Conservation (phyloP, 345 rosid species). For the Sonneratia alba region DNA sequence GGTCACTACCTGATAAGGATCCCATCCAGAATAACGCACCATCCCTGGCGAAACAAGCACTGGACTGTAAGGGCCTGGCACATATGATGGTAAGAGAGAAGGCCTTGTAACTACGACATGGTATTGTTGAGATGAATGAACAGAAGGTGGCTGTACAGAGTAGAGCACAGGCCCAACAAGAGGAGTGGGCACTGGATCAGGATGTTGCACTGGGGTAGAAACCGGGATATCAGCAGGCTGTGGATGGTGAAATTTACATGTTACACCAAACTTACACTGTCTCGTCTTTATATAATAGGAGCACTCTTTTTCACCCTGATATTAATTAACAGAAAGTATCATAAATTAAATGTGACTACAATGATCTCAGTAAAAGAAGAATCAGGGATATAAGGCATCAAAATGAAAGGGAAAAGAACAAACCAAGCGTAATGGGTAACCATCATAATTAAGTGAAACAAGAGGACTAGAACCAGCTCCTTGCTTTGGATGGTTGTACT, state of each 20-base stretch:
- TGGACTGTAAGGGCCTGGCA: conserved; percentile 67
- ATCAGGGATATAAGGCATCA: not conserved
- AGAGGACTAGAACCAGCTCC: conserved; percentile 49
- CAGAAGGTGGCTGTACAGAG: conserved; percentile 46
- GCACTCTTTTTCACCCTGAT: conserved; percentile 89
- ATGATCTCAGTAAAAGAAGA: no score
- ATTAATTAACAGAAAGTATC: conserved; percentile 1
- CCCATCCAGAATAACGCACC: conserved; percentile 66
- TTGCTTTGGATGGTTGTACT: conserved; percentile 86
- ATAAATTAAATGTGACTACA: not conserved
- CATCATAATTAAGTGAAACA: conserved; percentile 48
- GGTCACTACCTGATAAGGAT: conserved; percentile 57
- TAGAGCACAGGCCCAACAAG: conserved; percentile 36
- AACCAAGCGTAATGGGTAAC: conserved; percentile 55
- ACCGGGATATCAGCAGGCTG: conserved; percentile 44
- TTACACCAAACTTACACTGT: conserved; percentile 79
- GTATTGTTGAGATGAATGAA: conserved; percentile 61
- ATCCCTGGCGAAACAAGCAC: conserved; percentile 65
- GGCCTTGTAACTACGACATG: conserved; percentile 70
- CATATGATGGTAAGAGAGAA: conserved; percentile 57
- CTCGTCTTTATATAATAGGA: conserved; percentile 82
- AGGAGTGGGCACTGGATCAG: conserved; percentile 33
- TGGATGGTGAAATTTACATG: conserved; percentile 91
- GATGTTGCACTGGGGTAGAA: conserved; percentile 39
- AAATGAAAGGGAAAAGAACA: not conserved